Conservation (phyloP, 768 basidiomycete species). For the Pulveroboletus ravenelii region DNA sequence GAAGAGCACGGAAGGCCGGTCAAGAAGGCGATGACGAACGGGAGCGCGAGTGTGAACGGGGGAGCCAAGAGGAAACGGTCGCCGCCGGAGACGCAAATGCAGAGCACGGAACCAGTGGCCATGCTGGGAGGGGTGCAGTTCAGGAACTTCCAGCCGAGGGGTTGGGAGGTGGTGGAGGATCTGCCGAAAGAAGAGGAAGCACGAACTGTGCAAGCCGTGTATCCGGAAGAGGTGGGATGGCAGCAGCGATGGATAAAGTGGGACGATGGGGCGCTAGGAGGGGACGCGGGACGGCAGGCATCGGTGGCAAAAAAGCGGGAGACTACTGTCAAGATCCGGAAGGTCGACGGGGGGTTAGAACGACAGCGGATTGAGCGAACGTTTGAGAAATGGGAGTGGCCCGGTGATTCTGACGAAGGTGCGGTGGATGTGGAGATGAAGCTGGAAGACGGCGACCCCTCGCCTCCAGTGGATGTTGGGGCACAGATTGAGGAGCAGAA, state of each 20-base stretch:
- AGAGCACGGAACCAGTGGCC: conserved; percentile 3
- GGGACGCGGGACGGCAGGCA: conserved; percentile 30
- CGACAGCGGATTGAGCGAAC: conserved; percentile 67
- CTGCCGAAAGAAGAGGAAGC: conserved; percentile 40
- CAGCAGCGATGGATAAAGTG: conserved; percentile 41
- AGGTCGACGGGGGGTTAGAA: conserved; percentile 53
- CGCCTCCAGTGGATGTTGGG: conserved; percentile 5
- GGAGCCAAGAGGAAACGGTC: conserved; percentile 39
- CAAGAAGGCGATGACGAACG: conserved; percentile 26
- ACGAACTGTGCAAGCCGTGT: conserved; percentile 34
- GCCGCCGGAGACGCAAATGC: conserved; percentile 12
- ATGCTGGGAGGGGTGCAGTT: conserved; percentile 36
- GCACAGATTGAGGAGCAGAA: conserved; percentile 1
- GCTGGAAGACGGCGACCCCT: conserved; percentile 14
- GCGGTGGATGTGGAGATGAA: conserved; percentile 31
- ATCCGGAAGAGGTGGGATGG: conserved; percentile 42
- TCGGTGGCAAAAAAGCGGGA: conserved; percentile 43
- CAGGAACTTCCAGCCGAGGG: conserved; percentile 63
- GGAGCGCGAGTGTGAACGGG: conserved; percentile 21
- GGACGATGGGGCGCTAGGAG: conserved; percentile 24
- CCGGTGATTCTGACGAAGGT: conserved; percentile 5
- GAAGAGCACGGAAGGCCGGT: conserved; percentile 39
- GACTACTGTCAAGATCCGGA: conserved; percentile 54
- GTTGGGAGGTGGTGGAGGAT: conserved; percentile 55
- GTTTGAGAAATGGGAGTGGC: conserved; percentile 67